Percentiles rank a stretch among this genome's conserved stretches.
Evolutionary conservation across 2,329 filamentous ascomycete species (phyloP).

Genomic region (Pseudogymnoascus sp.): DNA sequence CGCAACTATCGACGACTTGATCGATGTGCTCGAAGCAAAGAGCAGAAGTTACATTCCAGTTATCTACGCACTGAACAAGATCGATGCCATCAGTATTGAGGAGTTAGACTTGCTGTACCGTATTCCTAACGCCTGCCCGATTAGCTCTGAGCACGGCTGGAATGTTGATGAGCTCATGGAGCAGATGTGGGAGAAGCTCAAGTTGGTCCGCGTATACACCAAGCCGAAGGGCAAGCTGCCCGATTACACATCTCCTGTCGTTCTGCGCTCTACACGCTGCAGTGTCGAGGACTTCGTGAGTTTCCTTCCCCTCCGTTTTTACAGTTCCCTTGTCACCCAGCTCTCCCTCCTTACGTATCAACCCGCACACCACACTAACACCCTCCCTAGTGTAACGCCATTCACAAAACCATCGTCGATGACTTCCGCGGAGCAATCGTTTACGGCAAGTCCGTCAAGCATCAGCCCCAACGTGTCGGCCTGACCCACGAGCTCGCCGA

Average conservation of each 20-base stretch:
- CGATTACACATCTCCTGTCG: constrained; percentile 86
- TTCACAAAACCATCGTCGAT: constrained; percentile 92
- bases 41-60: constrained; percentile 97
- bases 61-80: constrained; percentile 98
- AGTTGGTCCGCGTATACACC: constrained; percentile 86
- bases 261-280: constrained; percentile 71
- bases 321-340: background rate
- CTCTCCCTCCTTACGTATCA: background rate
- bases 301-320: constrained; percentile 21
- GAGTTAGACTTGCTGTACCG: constrained; percentile 93
- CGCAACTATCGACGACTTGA: constrained; percentile 92
- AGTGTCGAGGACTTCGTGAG: constrained; percentile 96
- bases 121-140: constrained; percentile 93
- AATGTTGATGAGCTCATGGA: constrained; percentile 96
- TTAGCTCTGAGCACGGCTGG: constrained; percentile 96
- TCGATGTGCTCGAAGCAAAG: constrained; percentile 91
- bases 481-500: constrained; percentile 85
- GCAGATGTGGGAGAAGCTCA: constrained; percentile 97
- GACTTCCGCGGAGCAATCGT: constrained; percentile 94
- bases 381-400: constrained; percentile 74
- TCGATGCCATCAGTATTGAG: constrained; percentile 95
- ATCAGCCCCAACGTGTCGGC: constrained; percentile 93
- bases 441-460: constrained; percentile 96
- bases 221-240: constrained; percentile 95
- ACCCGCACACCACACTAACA: constrained; percentile 14